Evolutionary conservation across 2,329 filamentous ascomycete genomes (phyloP).

Genomic region (Paramyrothecium roridum): DNA sequence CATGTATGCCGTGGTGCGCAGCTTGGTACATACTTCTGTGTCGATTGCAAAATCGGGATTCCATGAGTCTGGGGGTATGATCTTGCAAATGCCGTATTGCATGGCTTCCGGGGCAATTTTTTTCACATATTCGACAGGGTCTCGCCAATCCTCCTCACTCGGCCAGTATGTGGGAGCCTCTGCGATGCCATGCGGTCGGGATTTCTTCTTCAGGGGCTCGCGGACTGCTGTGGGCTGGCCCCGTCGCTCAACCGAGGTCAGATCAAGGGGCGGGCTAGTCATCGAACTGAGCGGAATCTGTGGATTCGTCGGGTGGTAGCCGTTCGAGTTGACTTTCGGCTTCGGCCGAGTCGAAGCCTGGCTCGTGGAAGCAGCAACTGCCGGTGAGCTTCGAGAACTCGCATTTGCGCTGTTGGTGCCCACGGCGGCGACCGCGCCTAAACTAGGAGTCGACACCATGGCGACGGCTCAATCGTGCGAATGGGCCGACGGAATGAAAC

Average conservation of each 20-base stretch:
- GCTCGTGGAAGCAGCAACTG: conserved; percentile 31
- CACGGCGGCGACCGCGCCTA: conserved; percentile 30
- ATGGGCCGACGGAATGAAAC: conserved; percentile 1
- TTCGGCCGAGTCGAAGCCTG: conserved; percentile 44
- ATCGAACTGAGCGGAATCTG: conserved; percentile 53
- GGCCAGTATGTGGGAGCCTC: conserved; percentile 91
- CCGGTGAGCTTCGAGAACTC: conserved; percentile 51
- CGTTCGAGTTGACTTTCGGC: conserved; percentile 50
- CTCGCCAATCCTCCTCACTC: conserved; percentile 89
- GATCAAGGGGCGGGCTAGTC: conserved; percentile 65
- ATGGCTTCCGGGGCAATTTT: conserved; percentile 85
- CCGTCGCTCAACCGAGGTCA: conserved; percentile 87
- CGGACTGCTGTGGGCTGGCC: conserved; percentile 75
- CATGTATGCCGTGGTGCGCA: neutral
- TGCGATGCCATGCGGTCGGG: conserved; percentile 77
- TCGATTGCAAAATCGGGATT: conserved; percentile 95
- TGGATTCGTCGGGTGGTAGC: conserved; percentile 48
- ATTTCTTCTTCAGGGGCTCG: conserved; percentile 73
- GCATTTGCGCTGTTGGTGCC: conserved; percentile 41
- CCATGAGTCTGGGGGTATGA: conserved; percentile 91
- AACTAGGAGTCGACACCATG: conserved; percentile 38
- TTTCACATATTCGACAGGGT: conserved; percentile 89
- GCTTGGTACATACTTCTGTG: conserved; percentile 67
- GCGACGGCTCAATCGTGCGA: conserved; percentile 10
- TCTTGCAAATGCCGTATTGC: conserved; percentile 90